Evolutionary conservation across 1,284 basidiomycete genomes (phyloP).

Genomic region (Cystobasidiaceae sp.): DNA sequence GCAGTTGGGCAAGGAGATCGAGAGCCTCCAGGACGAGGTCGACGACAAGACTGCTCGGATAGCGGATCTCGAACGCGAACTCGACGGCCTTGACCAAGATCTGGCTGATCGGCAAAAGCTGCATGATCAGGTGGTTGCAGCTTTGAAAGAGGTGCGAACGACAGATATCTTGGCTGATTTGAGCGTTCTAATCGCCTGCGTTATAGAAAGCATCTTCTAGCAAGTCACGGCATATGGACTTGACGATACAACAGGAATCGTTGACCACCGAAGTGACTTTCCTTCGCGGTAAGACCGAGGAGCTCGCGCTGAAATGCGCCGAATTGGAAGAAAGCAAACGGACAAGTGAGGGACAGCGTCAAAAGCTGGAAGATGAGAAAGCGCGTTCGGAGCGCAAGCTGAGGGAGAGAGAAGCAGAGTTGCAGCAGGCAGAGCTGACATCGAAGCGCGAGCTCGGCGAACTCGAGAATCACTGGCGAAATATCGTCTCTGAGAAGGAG

Average conservation of each 20-base stretch:
- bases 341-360: conserved; percentile 32
- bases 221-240: conserved; percentile 40
- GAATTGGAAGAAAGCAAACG: conserved; percentile 43
- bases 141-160: conserved; percentile 67
- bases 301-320: conserved; percentile 62
- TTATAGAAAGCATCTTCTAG: conserved; percentile 60
- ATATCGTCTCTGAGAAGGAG: conserved; percentile 49
- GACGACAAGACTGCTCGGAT: conserved; percentile 48
- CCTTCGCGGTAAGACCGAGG: conserved; percentile 59
- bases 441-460: conserved; percentile 49
- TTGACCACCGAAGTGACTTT: conserved; percentile 38
- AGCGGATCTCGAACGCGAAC: conserved; percentile 48
- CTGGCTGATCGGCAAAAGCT: conserved; percentile 65
- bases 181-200: no score
- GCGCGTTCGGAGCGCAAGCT: conserved; percentile 67
- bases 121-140: conserved; percentile 63
- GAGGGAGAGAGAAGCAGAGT: conserved; percentile 51
- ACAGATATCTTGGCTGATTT: conserved; percentile 25
- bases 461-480: conserved; percentile 48
- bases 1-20: conserved; percentile 55
- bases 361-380: conserved; percentile 48
- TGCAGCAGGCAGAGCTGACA: conserved; percentile 44
- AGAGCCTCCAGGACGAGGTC: conserved; percentile 57
- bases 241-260: conserved; percentile 41
- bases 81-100: conserved; percentile 53